These are phyloP conservation scores for Halteria grandinella DNA, from an alignment of 73 alveolate genomes.

Conservation along the genomic window DNA sequence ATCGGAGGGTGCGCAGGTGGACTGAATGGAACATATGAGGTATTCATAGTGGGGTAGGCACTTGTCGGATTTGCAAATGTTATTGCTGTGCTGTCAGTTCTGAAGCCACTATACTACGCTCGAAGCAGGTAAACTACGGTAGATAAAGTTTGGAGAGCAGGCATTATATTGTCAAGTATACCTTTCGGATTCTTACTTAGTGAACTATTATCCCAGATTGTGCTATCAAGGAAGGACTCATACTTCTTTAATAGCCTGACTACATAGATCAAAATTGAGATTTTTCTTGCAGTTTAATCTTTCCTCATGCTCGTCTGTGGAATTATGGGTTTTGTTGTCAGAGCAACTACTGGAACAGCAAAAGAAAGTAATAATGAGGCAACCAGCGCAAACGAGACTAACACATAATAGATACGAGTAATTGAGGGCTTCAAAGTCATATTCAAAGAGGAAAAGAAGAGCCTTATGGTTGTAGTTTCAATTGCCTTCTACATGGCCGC, in stretches of 20 bases:
- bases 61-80: background rate
- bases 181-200: conserved; percentile 6
- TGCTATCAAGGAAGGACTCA: background rate
- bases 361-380: too few relatives aligned
- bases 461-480: background rate
- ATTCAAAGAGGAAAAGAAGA: background rate
- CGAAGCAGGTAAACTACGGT: too few relatives aligned
- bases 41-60: background rate
- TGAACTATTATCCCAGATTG: background rate
- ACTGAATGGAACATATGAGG: background rate
- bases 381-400: too few relatives aligned
- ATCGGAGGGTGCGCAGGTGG: background rate
- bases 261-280: background rate
- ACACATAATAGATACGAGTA: background rate
- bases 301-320: background rate
- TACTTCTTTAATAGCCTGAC: background rate
- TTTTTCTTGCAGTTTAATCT: background rate
- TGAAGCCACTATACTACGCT: background rate
- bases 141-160: too few relatives aligned
- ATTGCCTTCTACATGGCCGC: background rate
- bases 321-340: too few relatives aligned
- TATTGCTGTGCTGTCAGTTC: background rate
- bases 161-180: background rate
- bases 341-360: too few relatives aligned
- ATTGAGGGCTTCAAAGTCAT: background rate